These are phyloP conservation scores for Inga oerstediana DNA, from an alignment of 306 rosid species.

Conservation along the genomic window DNA sequence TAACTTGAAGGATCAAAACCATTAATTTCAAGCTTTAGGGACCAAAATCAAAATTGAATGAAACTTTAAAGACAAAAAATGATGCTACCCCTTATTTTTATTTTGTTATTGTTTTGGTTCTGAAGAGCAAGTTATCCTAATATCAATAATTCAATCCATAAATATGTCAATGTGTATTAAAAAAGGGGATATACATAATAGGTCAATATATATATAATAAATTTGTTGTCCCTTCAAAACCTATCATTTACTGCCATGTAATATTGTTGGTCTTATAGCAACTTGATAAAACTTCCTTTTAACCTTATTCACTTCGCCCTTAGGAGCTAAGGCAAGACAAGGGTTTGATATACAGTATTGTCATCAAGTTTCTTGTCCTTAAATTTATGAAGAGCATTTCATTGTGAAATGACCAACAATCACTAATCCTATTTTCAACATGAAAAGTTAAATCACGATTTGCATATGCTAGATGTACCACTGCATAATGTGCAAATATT, in stretches of 20 bases:
- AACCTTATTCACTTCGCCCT: neutral
- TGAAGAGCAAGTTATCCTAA: neutral
- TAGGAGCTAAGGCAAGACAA: neutral
- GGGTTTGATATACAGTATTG: neutral
- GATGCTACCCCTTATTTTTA: neutral
- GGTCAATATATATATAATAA: too few species aligned
- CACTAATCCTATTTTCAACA: neutral
- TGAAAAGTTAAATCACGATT: neutral
- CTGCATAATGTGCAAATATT: neutral
- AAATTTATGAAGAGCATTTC: neutral
- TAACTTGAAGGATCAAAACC: too few species aligned
- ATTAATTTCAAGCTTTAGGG: too few species aligned
- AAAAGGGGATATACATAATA: too few species aligned
- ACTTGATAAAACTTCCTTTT: too few species aligned
- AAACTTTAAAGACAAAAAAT: too few species aligned
- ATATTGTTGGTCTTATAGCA: too few species aligned
- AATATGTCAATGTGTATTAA: too few species aligned
- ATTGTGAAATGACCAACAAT: neutral
- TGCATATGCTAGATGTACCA: neutral
- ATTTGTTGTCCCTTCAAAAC: too few species aligned
- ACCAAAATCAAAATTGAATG: too few species aligned
- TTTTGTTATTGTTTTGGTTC: neutral
- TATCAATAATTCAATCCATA: neutral
- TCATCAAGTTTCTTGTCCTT: neutral
- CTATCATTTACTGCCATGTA: too few species aligned